phyloP scores from a whole-genome alignment of 192 early-diverging fungal species.

The Podila clonocystis region DNA sequence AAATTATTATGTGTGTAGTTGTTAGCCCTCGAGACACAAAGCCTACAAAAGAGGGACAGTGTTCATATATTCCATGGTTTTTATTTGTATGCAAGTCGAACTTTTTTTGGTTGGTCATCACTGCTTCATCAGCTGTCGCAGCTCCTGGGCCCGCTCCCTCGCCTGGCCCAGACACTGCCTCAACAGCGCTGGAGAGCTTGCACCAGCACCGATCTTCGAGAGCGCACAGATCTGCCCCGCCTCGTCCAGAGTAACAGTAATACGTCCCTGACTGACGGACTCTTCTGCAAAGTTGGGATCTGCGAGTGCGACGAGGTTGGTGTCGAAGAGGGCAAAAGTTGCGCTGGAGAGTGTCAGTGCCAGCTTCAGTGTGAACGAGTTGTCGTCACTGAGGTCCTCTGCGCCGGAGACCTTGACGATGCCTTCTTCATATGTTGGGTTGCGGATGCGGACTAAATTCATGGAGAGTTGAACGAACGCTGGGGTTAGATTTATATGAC shows the following conservation, averaged over 20 bases:
- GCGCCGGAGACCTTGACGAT: conserved; percentile 72
- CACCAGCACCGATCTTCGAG: conserved; percentile 67
- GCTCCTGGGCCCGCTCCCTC: conserved; percentile 54
- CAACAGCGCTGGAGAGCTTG: conserved; percentile 54
- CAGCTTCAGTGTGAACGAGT: conserved; percentile 60
- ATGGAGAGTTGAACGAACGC: background rate
- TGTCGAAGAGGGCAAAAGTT: conserved; percentile 76
- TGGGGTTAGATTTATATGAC: background rate
- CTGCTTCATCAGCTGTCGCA: conserved; percentile 27
- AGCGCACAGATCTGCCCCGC: conserved; percentile 60
- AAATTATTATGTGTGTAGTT: too few relatives aligned
- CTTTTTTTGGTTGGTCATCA: conserved; percentile 2
- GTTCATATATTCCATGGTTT: too few relatives aligned
- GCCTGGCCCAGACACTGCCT: conserved; percentile 56
- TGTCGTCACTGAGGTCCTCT: conserved; percentile 26
- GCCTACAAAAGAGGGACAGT: too few relatives aligned
- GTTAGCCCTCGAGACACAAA: too few relatives aligned
- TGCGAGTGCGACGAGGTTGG: conserved; percentile 57
- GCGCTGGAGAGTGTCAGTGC: conserved; percentile 59
- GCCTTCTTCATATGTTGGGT: conserved; percentile 69
- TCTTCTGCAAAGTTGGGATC: conserved; percentile 84
- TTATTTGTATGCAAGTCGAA: too few relatives aligned
- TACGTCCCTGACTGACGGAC: conserved; percentile 57
- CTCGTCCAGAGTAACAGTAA: conserved; percentile 71
- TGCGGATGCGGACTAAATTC: conserved; percentile 76